phyloP scores from a whole-genome alignment of 768 basidiomycete genomes.

The Rhodotorula sphaerocarpa region DNA sequence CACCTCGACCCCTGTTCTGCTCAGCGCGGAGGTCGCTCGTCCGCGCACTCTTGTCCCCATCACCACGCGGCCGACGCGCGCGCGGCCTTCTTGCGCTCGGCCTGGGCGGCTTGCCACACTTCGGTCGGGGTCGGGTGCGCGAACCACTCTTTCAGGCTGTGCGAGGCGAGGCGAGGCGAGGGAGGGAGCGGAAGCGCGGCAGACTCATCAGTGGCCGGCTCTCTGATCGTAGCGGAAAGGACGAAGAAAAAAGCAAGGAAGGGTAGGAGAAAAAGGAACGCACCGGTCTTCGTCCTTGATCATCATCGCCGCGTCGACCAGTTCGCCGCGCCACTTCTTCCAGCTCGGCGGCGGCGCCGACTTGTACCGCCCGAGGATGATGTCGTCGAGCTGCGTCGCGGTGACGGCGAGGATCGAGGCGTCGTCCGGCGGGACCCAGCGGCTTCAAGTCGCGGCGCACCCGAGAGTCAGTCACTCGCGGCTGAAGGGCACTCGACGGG shows the following conservation, averaged over 20 bases:
- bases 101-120: neutral
- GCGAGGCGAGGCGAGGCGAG: neutral
- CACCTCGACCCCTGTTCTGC: no score
- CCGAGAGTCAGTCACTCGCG: no score
- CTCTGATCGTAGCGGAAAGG: neutral
- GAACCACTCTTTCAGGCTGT: slow-evolving; percentile 5
- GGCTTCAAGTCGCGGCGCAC: neutral
- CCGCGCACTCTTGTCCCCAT: no score
- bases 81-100: slow-evolving; percentile 1
- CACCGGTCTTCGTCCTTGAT: neutral
- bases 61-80: neutral
- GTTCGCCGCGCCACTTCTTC: slow-evolving; percentile 2
- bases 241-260: no score
- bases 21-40: no score
- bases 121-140: neutral
- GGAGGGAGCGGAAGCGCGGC: neutral
- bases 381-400: slow-evolving; percentile 2
- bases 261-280: neutral
- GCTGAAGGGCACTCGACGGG: no score
- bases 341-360: slow-evolving; percentile 4
- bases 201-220: neutral
- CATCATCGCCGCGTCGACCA: slow-evolving; percentile 7
- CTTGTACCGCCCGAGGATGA: neutral
- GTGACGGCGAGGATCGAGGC: neutral
- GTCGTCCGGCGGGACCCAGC: slow-evolving; percentile 1